Percentiles rank a stretch among this genome's conserved stretches.
phyloP scores from a whole-genome alignment of 139 green algal species.

The Parachlorella kessleri region DNA sequence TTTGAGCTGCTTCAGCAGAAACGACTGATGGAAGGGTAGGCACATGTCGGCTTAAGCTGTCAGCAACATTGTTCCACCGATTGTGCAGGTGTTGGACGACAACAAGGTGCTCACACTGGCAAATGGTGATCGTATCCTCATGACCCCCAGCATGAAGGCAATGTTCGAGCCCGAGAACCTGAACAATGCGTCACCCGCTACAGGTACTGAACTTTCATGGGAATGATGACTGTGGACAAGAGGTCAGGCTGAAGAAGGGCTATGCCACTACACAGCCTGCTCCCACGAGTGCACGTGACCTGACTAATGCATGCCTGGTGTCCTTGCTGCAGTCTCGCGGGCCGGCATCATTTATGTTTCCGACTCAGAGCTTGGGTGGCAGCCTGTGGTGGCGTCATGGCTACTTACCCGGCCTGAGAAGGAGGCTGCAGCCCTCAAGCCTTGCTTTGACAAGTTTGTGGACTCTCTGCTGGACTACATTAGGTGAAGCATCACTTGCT shows the following conservation, averaged over 20 bases:
- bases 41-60: too few species aligned
- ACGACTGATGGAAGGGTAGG: too few species aligned
- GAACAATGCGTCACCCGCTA: slow-evolving; percentile 93
- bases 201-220: slow-evolving; percentile 22
- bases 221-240: background rate
- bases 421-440: slow-evolving; percentile 64
- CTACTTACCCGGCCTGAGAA: slow-evolving; percentile 47
- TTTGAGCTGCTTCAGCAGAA: too few species aligned
- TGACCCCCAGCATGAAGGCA: slow-evolving; percentile 91
- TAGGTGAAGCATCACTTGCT: slow-evolving; percentile 11
- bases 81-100: slow-evolving; percentile 82
- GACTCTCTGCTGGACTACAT: slow-evolving; percentile 76
- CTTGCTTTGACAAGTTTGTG: slow-evolving; percentile 87
- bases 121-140: slow-evolving; percentile 96
- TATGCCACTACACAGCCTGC: too few species aligned
- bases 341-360: slow-evolving; percentile 97
- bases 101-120: slow-evolving; percentile 97
- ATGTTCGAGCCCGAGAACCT: slow-evolving; percentile 97
- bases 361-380: slow-evolving; percentile 89
- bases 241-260: background rate
- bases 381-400: slow-evolving; percentile 86
- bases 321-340: slow-evolving; percentile 38
- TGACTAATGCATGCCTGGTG: too few species aligned
- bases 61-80: background rate
- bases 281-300: too few species aligned